Base-by-base conservation (phyloP, 75 land plant species). In the Pseudotsuga menziesii region DNA sequence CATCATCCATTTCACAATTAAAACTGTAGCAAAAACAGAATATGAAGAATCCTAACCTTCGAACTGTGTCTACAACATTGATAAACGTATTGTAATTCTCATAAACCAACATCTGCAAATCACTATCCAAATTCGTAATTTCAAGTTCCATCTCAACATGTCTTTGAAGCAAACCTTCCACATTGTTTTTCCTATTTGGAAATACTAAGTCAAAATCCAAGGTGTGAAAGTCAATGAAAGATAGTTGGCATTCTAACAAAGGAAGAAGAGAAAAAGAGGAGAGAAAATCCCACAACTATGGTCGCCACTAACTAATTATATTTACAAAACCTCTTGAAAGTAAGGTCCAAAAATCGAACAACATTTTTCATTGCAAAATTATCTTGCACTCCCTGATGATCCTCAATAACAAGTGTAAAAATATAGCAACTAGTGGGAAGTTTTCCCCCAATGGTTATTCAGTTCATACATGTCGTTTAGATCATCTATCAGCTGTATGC, bases 121-220 rank as follows among this genome's bases (percentile, higher is more conserved):
- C 98, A 72, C 93, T 94, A 77, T 97, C 99, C 27, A 97, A 83
- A 78, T 97, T 97, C 64, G 95, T 97, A 20, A 97, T 97, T 81
- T 97, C 99, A 41, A 98, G 92, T 63, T 98, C 99, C 98, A 94
- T 91, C 78, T 97, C 91, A 74, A 92, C 98, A 84, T 97, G 98
- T 78, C 86, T 90, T 64, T 92, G 94, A 63, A 94, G 92, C 70
- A 94, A 88, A 39, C 86, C 86, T 76, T 89, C 98, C 84, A 94
- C 75, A 78, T 85, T 91, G 48, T 89, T 83, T 87, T 88, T 61
- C 78, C 85, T 23, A 91, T 78, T 98, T 94, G 82, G 78, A 84
- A 58, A 73, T 56, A 74, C 29, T 7, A 56, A 22, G 16, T 15
- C 16, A 26, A n/a, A 39, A 74, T 22, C 58, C 48, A 56, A 23